Evolutionary conservation across 1,139 yeast species (phyloP), one percentile per base, ranked within the genome.

Genomic region (Trichomonascaceae sp.): DNA sequence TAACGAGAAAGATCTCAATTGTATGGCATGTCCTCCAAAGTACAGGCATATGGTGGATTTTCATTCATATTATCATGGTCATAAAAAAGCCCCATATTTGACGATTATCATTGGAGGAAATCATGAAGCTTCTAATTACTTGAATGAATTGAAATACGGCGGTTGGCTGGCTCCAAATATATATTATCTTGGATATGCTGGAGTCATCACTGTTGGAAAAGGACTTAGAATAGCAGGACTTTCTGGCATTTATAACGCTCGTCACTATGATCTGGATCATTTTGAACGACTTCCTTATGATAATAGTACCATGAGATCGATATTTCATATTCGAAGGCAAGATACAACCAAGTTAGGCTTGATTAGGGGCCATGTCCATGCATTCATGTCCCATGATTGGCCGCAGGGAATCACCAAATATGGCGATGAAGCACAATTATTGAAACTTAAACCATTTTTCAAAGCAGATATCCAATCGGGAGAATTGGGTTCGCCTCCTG

Each of bases 131-230:
- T 86, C 95, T 55, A 81, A 84, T 57, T 88, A 87, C 67, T 65
- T 93, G 60, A 77, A 81, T 61, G 91, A 87, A 62, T 71, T 91
- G 57, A 82, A 81, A 58, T 81, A 78, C 66, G 99, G 99, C 10
- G 99, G 99, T 0, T 95, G 95, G 90, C 93, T 87, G 1, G 96
- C 96, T 1, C 89, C 89, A 1, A 85, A 86, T 60, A 89, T 93
- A n/a, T 95, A 85, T 68, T 95, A 84, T 65, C 68, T 93, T 64
- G 99, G 99, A 0, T 82, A 83, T 47, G 80, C 84, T 46, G 90
- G 93, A 13, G 82, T 83, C 3, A 73, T 95, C 1, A 82, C 86
- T 83, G 86, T 72, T 63, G 78, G 77, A 57, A 20, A 32, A 10
- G 96, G 96, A 0, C 60, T 91, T 8, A 73, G 85, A 55, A 87